Evolutionary conservation across 148 eudicot genomes (phyloP), one percentile per base, ranked within the genome.

Genomic region (Beta vulgaris): DNA sequence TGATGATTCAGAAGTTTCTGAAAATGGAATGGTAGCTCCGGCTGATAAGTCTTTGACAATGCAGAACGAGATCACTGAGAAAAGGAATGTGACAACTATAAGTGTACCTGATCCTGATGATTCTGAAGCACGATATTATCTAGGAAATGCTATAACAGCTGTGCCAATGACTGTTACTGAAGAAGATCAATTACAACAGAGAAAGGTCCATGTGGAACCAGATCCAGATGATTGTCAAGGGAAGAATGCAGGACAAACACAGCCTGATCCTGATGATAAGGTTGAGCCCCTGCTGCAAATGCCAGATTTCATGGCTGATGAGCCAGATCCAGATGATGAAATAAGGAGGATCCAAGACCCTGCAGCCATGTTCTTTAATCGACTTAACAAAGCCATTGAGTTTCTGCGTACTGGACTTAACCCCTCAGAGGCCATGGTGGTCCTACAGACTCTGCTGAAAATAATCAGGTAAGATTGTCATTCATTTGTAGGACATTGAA

Each of bases 291-390:
- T 19, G 55, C 76, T 29, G 19, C 82, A 64, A 46, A 57, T 66
- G 48, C 32, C 77, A 6, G 73, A 49, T 31, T 53, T 40, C 28
- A 73, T 72, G 51, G 73, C 76, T 67, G 72, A 72, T 69, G 92
- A 91, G 84, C 89, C 89, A 69, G 88, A 89, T 77, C 90, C 84
- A 5, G 91, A 89, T 80, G 93, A 91, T 76, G 79, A 85, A 85
- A 59, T 91, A 77, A 89, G 76, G 85, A 86, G 87, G 76, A 89
- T 94, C 70, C 91, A 90, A 81, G 97, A 91, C 77, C 93, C 98
- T 39, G 96, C 87, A 65, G 39, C 77, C 7, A 29, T 76, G 62
- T 69, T 89, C 51, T 88, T 82, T 75, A 77, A 57, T 75, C 89
- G 89, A 75, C 82, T 94, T 69, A 82, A 81, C 54, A 87, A 84